Evolutionary conservation across 768 basidiomycete genomes (phyloP).

Genomic region (Boletales sp.): DNA sequence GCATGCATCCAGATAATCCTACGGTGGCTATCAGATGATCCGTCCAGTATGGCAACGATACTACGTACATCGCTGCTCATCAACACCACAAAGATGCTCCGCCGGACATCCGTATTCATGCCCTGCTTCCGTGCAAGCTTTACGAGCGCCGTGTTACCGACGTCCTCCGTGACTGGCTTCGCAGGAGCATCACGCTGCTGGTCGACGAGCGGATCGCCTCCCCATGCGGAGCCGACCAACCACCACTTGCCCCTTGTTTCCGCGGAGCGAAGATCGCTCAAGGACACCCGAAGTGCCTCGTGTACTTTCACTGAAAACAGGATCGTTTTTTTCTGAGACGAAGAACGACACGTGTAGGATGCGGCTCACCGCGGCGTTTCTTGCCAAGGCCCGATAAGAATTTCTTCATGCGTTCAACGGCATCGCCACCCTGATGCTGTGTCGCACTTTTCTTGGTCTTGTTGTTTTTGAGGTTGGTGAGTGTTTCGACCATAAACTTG

Average conservation of each 20-base stretch:
- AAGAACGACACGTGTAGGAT: neutral
- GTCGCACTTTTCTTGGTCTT: constrained; percentile 64
- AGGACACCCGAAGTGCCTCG: constrained; percentile 82
- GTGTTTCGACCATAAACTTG: constrained; percentile 92
- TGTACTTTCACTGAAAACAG: constrained; percentile 63
- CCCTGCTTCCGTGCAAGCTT: constrained; percentile 92
- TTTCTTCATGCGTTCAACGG: constrained; percentile 85
- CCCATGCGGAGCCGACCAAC: constrained; percentile 96
- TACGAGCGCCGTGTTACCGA: constrained; percentile 44
- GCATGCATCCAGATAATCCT: constrained; percentile 98
- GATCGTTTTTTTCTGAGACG: neutral
- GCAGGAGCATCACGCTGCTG: constrained; percentile 39
- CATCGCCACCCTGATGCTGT: constrained; percentile 69
- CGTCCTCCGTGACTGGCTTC: constrained; percentile 29
- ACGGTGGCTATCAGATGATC: neutral
- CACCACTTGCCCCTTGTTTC: constrained; percentile 96
- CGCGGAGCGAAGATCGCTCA: constrained; percentile 81
- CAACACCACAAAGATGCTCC: constrained; percentile 87
- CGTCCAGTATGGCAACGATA: neutral
- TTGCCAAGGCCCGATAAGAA: constrained; percentile 74
- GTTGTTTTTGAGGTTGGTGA: constrained; percentile 91
- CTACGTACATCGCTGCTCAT: constrained; percentile 89
- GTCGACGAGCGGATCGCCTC: constrained; percentile 86
- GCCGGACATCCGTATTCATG: constrained; percentile 96
- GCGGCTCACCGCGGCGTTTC: constrained; percentile 59